Evolutionary conservation across 192 early-diverging fungal genomes (phyloP).

Genomic region (Coemansia sp.): DNA sequence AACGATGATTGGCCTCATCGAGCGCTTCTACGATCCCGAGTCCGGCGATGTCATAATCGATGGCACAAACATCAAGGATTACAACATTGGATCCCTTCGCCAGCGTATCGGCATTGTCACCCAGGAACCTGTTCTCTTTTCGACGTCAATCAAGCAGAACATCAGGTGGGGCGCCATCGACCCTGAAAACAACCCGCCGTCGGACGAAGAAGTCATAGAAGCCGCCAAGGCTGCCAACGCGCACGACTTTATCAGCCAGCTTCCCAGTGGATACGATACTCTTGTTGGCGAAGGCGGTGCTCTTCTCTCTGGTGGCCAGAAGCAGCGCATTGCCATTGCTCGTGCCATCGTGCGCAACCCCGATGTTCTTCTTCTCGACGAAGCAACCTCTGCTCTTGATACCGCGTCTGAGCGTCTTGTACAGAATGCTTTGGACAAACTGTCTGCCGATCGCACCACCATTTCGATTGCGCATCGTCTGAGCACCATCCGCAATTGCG

Average conservation of each 20-base stretch:
- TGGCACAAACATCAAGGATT: conserved; percentile 70
- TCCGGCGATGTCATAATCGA: conserved; percentile 70
- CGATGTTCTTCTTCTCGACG: conserved; percentile 80
- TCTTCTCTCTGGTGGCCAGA: conserved; percentile 88
- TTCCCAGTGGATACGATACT: conserved; percentile 80
- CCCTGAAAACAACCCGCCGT: conserved; percentile 56
- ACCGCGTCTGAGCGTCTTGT: conserved; percentile 78
- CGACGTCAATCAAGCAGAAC: conserved; percentile 76
- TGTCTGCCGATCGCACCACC: conserved; percentile 75
- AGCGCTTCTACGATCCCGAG: conserved; percentile 79
- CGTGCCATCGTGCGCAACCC: conserved; percentile 88
- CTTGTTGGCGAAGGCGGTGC: conserved; percentile 82
- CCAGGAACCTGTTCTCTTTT: conserved; percentile 91
- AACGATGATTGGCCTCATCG: conserved; percentile 79
- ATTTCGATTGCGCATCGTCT: conserved; percentile 91
- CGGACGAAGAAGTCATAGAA: conserved; percentile 72
- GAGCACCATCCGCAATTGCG: conserved; percentile 87
- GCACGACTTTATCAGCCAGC: conserved; percentile 70
- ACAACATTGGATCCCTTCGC: conserved; percentile 80
- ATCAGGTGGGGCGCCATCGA: conserved; percentile 67
- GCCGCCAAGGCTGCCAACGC: conserved; percentile 71
- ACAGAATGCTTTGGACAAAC: conserved; percentile 78
- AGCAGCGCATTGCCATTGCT: conserved; percentile 95
- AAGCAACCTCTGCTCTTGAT: conserved; percentile 87
- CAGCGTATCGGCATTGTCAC: conserved; percentile 84